phyloP scores from a whole-genome alignment of 1,139 yeast genomes.

The Scheffersomyces stambukii region DNA sequence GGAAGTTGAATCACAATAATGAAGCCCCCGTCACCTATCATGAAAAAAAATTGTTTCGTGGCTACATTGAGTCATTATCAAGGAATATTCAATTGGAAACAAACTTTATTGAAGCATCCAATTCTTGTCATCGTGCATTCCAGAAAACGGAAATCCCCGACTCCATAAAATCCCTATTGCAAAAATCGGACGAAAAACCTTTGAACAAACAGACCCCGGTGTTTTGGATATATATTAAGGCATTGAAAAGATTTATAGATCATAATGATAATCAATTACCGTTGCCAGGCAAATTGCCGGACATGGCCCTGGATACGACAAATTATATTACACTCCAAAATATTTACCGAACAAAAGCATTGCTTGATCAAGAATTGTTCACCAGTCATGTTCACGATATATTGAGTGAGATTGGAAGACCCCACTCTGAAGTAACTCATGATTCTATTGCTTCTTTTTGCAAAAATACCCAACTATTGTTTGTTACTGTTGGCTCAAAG shows the following conservation, averaged over 20 bases:
- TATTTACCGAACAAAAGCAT: constrained; percentile 57
- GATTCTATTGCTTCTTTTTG: constrained; percentile 51
- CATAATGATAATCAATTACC: constrained; percentile 50
- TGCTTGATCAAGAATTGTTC: constrained; percentile 43
- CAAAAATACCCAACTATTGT: constrained; percentile 46
- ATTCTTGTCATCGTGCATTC: constrained; percentile 50
- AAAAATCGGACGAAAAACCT: constrained; percentile 15
- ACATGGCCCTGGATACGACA: constrained; percentile 79
- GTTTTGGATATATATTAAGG: constrained; percentile 62
- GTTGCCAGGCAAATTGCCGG: constrained; percentile 73
- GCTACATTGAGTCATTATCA: constrained; percentile 28
- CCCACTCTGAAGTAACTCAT: constrained; percentile 22
- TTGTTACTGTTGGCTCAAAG: constrained; percentile 34
- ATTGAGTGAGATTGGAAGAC: constrained; percentile 18
- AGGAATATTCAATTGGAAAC: constrained; percentile 41
- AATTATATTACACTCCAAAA: constrained; percentile 56
- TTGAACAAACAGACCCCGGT: constrained; percentile 19
- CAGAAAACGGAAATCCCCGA: constrained; percentile 39
- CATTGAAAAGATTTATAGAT: constrained; percentile 49
- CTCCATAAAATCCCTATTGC: constrained; percentile 29
- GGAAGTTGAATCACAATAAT: constrained; percentile 33
- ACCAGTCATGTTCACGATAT: constrained; percentile 25
- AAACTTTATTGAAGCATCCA: constrained; percentile 71
- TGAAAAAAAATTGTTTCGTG: constrained; percentile 45
- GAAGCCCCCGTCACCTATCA: constrained; percentile 38